phyloP scores from a whole-genome alignment of 2,329 filamentous ascomycete species.

The Diplodia intermedia region DNA sequence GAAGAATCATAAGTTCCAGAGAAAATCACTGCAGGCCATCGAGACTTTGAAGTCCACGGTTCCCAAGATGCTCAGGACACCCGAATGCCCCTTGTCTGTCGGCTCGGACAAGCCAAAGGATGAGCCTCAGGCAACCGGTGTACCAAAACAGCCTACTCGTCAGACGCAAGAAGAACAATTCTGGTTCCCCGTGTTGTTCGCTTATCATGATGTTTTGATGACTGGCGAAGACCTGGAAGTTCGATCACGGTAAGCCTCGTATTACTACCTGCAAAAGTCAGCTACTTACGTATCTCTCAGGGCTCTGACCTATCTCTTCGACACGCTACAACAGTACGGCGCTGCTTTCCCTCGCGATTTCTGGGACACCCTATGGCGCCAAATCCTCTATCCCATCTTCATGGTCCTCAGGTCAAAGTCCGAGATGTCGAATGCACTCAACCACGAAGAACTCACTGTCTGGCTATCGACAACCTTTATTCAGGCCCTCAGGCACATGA shows the following conservation, averaged over 20 bases:
- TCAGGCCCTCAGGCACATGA: constrained; percentile 96
- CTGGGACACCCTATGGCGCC: constrained; percentile 98
- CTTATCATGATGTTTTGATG: constrained; percentile 99
- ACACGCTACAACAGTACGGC: constrained; percentile 87
- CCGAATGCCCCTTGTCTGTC: constrained; percentile 88
- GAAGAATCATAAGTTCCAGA: constrained; percentile 98
- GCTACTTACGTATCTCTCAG: constrained; percentile 39
- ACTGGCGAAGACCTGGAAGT: constrained; percentile 98
- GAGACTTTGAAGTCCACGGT: constrained; percentile 94
- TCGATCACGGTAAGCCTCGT: constrained; percentile 64
- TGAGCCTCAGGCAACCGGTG: constrained; percentile 56
- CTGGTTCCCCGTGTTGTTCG: constrained; percentile 98
- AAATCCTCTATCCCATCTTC: constrained; percentile 97
- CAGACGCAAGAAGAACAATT: constrained; percentile 96
- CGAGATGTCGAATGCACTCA: constrained; percentile 93
- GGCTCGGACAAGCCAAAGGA: constrained; percentile 61
- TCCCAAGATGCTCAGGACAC: constrained; percentile 91
- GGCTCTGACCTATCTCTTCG: constrained; percentile 95
- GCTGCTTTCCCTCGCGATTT: constrained; percentile 92
- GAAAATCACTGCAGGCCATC: constrained; percentile 95
- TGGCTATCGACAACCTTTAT: constrained; percentile 99
- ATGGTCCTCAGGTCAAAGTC: constrained; percentile 96
- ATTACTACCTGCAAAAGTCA: not conserved
- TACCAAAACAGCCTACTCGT: constrained; percentile 70
- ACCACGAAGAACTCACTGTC: constrained; percentile 95